A percentile compares a stretch with the other conserved stretches of the same genome.
Conservation (phyloP, 2,329 filamentous ascomycete genomes). For the Alternaria hordeiaustralica region DNA sequence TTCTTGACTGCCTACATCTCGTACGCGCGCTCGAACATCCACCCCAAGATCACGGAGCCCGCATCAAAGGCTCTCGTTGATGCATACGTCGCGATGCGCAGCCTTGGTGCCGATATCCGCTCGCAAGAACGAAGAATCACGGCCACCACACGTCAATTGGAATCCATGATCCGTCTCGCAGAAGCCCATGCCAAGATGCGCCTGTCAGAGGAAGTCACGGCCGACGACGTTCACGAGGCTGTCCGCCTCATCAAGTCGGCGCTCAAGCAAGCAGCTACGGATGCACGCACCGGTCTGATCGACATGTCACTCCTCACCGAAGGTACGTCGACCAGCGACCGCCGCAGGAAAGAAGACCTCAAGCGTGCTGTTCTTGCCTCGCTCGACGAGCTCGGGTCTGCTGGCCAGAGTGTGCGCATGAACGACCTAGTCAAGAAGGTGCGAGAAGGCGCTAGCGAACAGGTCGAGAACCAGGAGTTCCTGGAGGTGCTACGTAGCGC, state of each 20-base stretch:
- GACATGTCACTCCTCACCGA: conserved; percentile 97
- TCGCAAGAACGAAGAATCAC: conserved; percentile 95
- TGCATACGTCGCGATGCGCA: conserved; percentile 93
- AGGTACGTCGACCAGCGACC: conserved; percentile 87
- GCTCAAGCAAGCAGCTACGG: conserved; percentile 96
- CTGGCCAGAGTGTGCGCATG: conserved; percentile 71
- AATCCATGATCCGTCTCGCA: conserved; percentile 96
- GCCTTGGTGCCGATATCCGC: conserved; percentile 75
- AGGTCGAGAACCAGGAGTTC: conserved; percentile 81
- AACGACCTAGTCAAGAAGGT: conserved; percentile 78
- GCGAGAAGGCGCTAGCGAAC: conserved; percentile 61
- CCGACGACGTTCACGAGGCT: conserved; percentile 84
- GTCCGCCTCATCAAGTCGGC: conserved; percentile 92
- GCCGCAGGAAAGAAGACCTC: conserved; percentile 81
- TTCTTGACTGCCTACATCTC: conserved; percentile 98
- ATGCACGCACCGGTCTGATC: conserved; percentile 86
- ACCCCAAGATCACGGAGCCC: conserved; percentile 79
- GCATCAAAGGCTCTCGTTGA: conserved; percentile 85
- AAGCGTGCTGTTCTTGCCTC: conserved; percentile 77
- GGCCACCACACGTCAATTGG: conserved; percentile 92
- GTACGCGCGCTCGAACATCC: conserved; percentile 85
- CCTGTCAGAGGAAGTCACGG: conserved; percentile 75
- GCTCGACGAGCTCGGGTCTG: conserved; percentile 76
- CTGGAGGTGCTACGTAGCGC: conserved; percentile 78
- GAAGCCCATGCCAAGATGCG: conserved; percentile 99